Conservation (phyloP, 2,329 filamentous ascomycete species). For the Pseudocercospora fuligena region DNA sequence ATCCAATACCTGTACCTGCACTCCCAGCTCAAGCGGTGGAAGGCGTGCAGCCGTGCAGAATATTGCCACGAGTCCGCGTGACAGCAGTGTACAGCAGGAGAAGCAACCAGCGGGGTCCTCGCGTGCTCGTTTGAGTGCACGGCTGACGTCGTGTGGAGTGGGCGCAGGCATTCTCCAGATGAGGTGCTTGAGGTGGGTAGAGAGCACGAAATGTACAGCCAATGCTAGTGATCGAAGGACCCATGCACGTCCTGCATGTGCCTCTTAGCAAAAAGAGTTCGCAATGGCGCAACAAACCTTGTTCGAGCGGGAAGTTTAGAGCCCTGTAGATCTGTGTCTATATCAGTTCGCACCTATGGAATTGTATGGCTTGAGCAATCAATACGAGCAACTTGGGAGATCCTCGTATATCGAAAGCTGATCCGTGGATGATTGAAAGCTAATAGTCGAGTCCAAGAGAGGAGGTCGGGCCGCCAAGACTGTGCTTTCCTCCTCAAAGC, state of each 20-base stretch:
- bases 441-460: no score
- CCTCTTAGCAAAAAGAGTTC: background rate
- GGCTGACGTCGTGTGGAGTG: conserved; percentile 9
- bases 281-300: background rate
- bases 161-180: conserved; percentile 8
- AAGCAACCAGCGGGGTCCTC: background rate
- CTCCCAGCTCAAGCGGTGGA: background rate
- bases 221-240: background rate
- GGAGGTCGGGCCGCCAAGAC: no score
- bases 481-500: no score
- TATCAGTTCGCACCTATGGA: no score
- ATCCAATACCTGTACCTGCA: conserved; percentile 8
- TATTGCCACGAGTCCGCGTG: background rate
- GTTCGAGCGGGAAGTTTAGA: background rate
- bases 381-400: background rate
- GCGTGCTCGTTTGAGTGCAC: conserved; percentile 3
- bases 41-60: background rate
- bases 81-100: background rate
- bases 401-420: background rate
- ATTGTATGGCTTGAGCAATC: no score
- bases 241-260: conserved; percentile 4
- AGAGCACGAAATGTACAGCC: background rate
- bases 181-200: conserved; percentile 7
- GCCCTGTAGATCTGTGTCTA: background rate
- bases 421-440: background rate